These are phyloP conservation scores for Trichocladium antarcticum DNA, from an alignment of 495 filamentous ascomycete species.

Conservation along the genomic window DNA sequence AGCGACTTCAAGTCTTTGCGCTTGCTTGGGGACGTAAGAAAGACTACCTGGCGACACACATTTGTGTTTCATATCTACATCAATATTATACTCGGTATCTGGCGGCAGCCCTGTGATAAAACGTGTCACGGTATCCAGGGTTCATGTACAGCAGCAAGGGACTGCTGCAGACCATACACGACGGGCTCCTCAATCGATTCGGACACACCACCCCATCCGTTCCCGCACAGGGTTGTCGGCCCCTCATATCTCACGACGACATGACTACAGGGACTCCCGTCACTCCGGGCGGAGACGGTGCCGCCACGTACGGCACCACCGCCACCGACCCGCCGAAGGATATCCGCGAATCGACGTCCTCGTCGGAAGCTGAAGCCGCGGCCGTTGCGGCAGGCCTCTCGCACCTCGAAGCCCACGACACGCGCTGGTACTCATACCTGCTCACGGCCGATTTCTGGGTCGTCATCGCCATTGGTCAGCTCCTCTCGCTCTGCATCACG, in stretches of 20 bases:
- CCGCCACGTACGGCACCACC: conserved; percentile 8
- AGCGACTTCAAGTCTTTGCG: conserved; percentile 55
- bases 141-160: no score
- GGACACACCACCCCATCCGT: conserved; percentile 1
- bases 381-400: conserved; percentile 31
- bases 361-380: conserved; percentile 7
- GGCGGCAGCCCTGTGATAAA: not conserved
- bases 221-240: conserved; percentile 6
- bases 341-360: not conserved
- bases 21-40: conserved; percentile 45
- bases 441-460: conserved; percentile 79
- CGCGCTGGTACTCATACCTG: conserved; percentile 67
- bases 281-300: no score
- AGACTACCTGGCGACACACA: conserved; percentile 34
- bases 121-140: no score
- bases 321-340: not conserved
- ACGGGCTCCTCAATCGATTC: not conserved
- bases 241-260: not conserved
- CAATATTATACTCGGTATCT: not conserved
- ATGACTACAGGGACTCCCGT: conserved; percentile 10
- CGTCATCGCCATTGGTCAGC: conserved; percentile 70
- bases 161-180: not conserved
- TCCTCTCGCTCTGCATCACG: conserved; percentile 79
- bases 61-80: conserved; percentile 2
- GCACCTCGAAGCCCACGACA: conserved; percentile 39